Evolutionary conservation across 1,284 basidiomycete species (phyloP).

Genomic region (Rhodotorula sp.): DNA sequence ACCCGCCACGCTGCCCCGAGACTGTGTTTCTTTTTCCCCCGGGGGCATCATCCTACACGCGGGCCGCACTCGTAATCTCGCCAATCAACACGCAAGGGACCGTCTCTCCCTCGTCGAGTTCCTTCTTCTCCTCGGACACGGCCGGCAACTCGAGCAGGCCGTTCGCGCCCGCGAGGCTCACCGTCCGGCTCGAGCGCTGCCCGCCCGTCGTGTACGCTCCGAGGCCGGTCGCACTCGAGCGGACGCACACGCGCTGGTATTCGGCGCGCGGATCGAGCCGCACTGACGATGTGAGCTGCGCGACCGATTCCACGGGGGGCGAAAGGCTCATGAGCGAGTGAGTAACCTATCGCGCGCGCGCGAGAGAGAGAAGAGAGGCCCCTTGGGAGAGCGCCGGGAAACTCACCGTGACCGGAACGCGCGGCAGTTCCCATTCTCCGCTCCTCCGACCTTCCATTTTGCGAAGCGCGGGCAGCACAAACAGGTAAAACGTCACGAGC

Average conservation of each 20-base stretch:
- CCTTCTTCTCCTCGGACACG: slow-evolving; percentile 50
- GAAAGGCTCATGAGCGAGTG: slow-evolving; percentile 3
- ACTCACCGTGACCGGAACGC: slow-evolving; percentile 65
- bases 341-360: too few species aligned
- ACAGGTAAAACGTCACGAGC: slow-evolving; percentile 81
- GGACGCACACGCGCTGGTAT: slow-evolving; percentile 73
- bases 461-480: slow-evolving; percentile 76
- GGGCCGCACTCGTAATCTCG: slow-evolving; percentile 54
- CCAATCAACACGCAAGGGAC: slow-evolving; percentile 66
- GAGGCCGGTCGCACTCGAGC: slow-evolving; percentile 51
- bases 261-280: slow-evolving; percentile 70
- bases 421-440: slow-evolving; percentile 61
- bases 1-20: too few species aligned
- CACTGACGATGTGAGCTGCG: slow-evolving; percentile 62
- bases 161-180: slow-evolving; percentile 73
- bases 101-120: slow-evolving; percentile 58
- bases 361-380: not conserved
- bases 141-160: slow-evolving; percentile 69
- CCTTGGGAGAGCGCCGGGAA: slow-evolving; percentile 13
- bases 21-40: too few species aligned
- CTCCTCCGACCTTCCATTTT: slow-evolving; percentile 67
- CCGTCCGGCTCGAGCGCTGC: slow-evolving; percentile 73
- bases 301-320: not conserved
- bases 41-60: not conserved
- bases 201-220: slow-evolving; percentile 77